Evolutionary conservation across 768 basidiomycete species (phyloP).

Genomic region (Russula ochroleuca): DNA sequence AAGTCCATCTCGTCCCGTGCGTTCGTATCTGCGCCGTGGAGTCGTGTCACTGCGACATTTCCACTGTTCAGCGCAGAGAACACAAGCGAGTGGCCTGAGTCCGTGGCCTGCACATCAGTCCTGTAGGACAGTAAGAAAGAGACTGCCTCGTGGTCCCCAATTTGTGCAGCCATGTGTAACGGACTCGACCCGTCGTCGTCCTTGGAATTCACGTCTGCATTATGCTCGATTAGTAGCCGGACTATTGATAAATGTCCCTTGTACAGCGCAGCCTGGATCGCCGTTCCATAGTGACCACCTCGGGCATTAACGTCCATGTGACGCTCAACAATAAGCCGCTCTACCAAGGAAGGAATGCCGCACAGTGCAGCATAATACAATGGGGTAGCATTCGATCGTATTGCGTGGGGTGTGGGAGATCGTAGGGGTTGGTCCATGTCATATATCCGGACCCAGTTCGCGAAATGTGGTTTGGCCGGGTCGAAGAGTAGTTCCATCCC

Average conservation of each 20-base stretch:
- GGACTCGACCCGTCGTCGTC: neutral
- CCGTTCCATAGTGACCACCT: neutral
- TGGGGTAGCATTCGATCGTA: neutral
- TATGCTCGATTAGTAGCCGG: neutral
- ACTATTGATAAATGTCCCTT: neutral
- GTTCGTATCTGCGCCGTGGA: neutral
- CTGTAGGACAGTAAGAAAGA: neutral
- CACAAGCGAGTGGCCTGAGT: neutral
- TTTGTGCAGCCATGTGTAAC: neutral
- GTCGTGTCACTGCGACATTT: too few species aligned
- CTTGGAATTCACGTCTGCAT: neutral
- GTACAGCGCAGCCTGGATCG: neutral
- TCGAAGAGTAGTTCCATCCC: neutral
- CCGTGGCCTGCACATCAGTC: neutral
- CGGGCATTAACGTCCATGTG: neutral
- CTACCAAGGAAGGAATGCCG: neutral
- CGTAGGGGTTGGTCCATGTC: neutral
- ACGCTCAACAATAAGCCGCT: neutral
- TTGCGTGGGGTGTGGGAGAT: neutral
- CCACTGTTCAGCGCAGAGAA: neutral
- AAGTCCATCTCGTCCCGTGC: neutral
- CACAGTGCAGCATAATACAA: conserved; percentile 2
- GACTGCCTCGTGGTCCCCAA: neutral
- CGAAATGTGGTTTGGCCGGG: neutral
- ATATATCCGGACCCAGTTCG: neutral